Evolutionary conservation across 1,284 basidiomycete species (phyloP).

Genomic region (Cronartium quercuum): DNA sequence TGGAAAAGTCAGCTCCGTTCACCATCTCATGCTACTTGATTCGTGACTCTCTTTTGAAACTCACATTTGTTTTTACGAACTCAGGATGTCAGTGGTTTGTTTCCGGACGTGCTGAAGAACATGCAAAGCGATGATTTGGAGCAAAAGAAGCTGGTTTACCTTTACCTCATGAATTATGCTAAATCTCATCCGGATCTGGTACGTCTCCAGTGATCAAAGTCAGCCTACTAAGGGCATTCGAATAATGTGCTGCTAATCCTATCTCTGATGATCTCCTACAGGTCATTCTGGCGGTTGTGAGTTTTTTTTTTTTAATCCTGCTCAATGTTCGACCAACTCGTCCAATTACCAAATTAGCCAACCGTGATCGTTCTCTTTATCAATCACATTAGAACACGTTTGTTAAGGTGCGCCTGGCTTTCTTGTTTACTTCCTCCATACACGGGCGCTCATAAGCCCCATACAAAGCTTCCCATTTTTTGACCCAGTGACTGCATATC

Average conservation of each 20-base stretch:
- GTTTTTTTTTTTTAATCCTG: background rate
- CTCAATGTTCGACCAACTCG: too few relatives aligned
- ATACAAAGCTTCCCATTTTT: too few relatives aligned
- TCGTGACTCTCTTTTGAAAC: too few relatives aligned
- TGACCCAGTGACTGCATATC: too few relatives aligned
- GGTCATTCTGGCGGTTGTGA: constrained; percentile 38
- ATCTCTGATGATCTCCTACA: background rate
- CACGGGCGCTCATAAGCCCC: too few relatives aligned
- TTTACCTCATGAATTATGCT: constrained; percentile 87
- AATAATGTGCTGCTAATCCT: background rate
- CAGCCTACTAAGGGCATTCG: background rate
- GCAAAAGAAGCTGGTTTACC: constrained; percentile 73
- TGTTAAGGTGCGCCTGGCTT: constrained; percentile 57
- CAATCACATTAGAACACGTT: constrained; percentile 66
- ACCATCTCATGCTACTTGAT: too few relatives aligned
- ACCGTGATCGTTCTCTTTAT: background rate
- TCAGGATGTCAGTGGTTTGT: constrained; percentile 24
- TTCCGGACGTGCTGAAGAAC: constrained; percentile 85
- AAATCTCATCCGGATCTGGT: constrained; percentile 80
- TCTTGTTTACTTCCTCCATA: background rate
- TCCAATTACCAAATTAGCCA: background rate
- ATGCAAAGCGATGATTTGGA: constrained; percentile 59
- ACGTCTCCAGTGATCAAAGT: constrained; percentile 49
- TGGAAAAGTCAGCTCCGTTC: constrained; percentile 79
- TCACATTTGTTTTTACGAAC: background rate